Percentiles rank a stretch among this genome's conserved stretches.
phyloP scores from a whole-genome alignment of 257 asterid species.

The Solanum chiquidenum region DNA sequence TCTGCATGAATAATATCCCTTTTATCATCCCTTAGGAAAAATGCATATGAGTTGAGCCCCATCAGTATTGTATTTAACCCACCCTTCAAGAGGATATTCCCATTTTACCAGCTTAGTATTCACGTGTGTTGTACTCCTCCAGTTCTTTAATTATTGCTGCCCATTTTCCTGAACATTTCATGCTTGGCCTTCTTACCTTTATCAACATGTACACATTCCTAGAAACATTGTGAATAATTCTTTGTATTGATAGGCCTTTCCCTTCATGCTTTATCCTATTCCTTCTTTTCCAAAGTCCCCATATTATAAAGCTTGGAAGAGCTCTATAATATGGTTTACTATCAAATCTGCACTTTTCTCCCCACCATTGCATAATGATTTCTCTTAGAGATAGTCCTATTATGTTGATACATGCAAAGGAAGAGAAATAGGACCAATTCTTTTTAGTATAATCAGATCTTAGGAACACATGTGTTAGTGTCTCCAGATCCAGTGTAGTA shows the following conservation, averaged over 20 bases:
- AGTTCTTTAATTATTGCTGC: too few relatives aligned
- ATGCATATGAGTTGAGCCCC: too few relatives aligned
- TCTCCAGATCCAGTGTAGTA: not conserved
- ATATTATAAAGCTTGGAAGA: not conserved
- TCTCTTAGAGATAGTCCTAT: not conserved
- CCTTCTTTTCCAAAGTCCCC: not conserved
- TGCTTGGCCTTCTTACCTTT: not conserved
- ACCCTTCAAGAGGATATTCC: too few relatives aligned
- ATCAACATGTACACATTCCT: not conserved
- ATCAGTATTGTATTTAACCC: too few relatives aligned
- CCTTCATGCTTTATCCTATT: not conserved
- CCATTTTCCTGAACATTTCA: too few relatives aligned
- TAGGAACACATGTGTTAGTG: not conserved
- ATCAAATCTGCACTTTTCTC: not conserved
- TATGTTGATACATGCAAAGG: not conserved
- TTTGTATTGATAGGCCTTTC: accelerated
- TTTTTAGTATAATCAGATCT: not conserved
- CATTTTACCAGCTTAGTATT: too few relatives aligned
- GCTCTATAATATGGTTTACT: not conserved
- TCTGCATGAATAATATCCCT: too few relatives aligned
- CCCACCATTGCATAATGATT: too few relatives aligned
- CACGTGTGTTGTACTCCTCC: too few relatives aligned
- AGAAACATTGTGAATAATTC: not conserved
- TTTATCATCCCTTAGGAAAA: too few relatives aligned
- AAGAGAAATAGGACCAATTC: not conserved